Percentiles rank a stretch among this genome's conserved stretches.
These are phyloP conservation scores for Periconia digitata DNA, from an alignment of 2,329 filamentous ascomycete species.

Conservation along the genomic window DNA sequence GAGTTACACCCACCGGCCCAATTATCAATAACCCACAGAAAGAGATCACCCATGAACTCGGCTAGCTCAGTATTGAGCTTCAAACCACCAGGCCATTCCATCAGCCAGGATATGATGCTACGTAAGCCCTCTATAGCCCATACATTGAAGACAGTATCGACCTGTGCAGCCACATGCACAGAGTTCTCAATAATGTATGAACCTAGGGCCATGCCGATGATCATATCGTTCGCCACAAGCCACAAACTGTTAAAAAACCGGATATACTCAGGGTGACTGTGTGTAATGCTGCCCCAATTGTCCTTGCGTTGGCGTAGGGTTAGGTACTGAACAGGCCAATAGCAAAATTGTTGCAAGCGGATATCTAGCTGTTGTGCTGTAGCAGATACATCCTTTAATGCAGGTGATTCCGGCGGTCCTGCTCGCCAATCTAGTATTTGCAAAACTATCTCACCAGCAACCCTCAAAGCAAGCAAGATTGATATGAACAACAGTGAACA, in stretches of 20 bases:
- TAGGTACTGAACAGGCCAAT: constrained; percentile 96
- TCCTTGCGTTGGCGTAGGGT: constrained; percentile 86
- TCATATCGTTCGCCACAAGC: constrained; percentile 98
- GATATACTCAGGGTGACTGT: constrained; percentile 95
- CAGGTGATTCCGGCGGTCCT: constrained; percentile 70
- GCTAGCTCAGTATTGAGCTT: constrained; percentile 95
- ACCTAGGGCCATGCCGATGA: constrained; percentile 94
- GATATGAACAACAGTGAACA: constrained; percentile 73
- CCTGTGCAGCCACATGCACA: constrained; percentile 75
- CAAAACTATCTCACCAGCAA: constrained; percentile 78
- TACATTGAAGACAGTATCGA: constrained; percentile 71
- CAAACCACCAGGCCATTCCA: constrained; percentile 90
- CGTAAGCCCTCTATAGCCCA: constrained; percentile 90
- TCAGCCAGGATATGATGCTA: constrained; percentile 90
- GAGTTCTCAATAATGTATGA: constrained; percentile 98
- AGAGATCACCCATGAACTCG: constrained; percentile 90
- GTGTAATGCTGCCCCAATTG: constrained; percentile 94
- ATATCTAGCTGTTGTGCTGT: constrained; percentile 98
- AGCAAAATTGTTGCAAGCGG: constrained; percentile 94
- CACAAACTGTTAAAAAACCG: constrained; percentile 98
- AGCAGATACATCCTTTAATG: constrained; percentile 92
- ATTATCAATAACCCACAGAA: constrained; percentile 98
- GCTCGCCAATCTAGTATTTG: constrained; percentile 81
- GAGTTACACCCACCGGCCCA: constrained; percentile 72
- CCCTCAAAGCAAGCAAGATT: constrained; percentile 74